These are phyloP conservation scores for Nothophoma quercina DNA, from an alignment of 2,329 filamentous ascomycete species.

Conservation along the genomic window DNA sequence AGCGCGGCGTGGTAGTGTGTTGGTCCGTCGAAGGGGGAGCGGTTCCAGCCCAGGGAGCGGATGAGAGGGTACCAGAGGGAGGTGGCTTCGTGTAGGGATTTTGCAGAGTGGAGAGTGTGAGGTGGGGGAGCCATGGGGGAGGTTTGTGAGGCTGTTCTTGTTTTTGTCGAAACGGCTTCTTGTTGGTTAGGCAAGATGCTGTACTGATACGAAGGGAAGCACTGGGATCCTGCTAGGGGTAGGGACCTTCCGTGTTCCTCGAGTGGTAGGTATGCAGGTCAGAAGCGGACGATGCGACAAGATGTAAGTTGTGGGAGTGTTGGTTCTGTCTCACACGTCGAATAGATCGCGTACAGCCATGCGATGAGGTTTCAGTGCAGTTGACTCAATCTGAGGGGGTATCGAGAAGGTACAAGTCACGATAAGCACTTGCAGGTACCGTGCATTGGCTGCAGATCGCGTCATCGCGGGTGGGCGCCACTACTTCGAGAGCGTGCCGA, in stretches of 20 bases:
- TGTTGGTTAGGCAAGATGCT: too few species aligned
- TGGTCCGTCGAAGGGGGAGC: slow-evolving; percentile 39
- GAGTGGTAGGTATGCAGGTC: too few species aligned
- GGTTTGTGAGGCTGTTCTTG: too few species aligned
- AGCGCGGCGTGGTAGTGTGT: slow-evolving; percentile 41
- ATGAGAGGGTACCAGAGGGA: slow-evolving; percentile 48
- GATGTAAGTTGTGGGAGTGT: too few species aligned
- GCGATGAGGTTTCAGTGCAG: not conserved
- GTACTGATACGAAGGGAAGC: too few species aligned
- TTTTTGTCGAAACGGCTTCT: too few species aligned
- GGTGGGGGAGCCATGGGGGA: not conserved
- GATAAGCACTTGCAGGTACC: not conserved
- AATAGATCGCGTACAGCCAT: not conserved
- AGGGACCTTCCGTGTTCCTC: too few species aligned
- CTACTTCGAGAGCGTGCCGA: not conserved
- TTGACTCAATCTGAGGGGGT: not conserved
- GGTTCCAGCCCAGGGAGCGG: slow-evolving; percentile 47
- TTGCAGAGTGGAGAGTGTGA: slow-evolving; percentile 30
- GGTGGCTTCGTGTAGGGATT: slow-evolving; percentile 29
- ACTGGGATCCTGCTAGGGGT: too few species aligned
- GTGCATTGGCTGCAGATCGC: not conserved
- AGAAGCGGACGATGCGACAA: too few species aligned
- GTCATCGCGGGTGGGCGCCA: not conserved
- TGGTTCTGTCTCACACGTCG: too few species aligned
- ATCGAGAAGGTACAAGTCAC: not conserved